A percentile compares a stretch with the other conserved stretches of the same genome.
These are phyloP conservation scores for Tuber melanosporum DNA, from an alignment of 495 filamentous ascomycete genomes.

Conservation along the genomic window DNA sequence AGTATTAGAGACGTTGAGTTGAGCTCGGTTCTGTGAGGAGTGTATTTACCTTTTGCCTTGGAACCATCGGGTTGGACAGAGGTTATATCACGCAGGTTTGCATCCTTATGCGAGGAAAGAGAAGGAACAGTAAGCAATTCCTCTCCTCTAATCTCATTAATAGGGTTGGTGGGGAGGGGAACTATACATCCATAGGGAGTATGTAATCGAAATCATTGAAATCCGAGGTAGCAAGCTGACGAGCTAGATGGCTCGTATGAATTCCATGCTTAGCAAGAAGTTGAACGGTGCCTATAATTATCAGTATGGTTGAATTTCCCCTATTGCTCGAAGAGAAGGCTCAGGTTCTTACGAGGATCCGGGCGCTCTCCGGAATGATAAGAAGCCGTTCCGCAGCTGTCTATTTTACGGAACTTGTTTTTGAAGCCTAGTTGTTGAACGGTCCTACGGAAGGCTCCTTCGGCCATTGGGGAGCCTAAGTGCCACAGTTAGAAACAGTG, in stretches of 20 bases:
- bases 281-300: conserved; percentile 52
- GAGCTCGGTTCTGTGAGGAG: conserved; percentile 44
- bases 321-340: background rate
- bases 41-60: conserved; percentile 46
- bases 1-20: background rate
- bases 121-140: background rate
- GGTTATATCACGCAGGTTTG: conserved; percentile 68
- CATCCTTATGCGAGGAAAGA: conserved; percentile 40
- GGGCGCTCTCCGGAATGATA: conserved; percentile 71
- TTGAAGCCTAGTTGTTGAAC: conserved; percentile 51
- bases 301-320: background rate
- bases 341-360: conserved; percentile 57
- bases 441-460: conserved; percentile 77
- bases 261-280: conserved; percentile 71
- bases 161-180: background rate
- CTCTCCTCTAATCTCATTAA: background rate
- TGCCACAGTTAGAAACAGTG: conserved; percentile 43
- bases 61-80: conserved; percentile 51
- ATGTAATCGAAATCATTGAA: conserved; percentile 86
- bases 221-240: conserved; percentile 64
- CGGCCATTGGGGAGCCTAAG: conserved; percentile 76
- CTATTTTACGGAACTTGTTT: conserved; percentile 60
- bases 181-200: conserved; percentile 73
- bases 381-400: conserved; percentile 81
- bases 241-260: conserved; percentile 62